These are phyloP conservation scores for Cutaneotrichosporon sp. DNA, from an alignment of 1,284 basidiomycete species.

Conservation along the genomic window DNA sequence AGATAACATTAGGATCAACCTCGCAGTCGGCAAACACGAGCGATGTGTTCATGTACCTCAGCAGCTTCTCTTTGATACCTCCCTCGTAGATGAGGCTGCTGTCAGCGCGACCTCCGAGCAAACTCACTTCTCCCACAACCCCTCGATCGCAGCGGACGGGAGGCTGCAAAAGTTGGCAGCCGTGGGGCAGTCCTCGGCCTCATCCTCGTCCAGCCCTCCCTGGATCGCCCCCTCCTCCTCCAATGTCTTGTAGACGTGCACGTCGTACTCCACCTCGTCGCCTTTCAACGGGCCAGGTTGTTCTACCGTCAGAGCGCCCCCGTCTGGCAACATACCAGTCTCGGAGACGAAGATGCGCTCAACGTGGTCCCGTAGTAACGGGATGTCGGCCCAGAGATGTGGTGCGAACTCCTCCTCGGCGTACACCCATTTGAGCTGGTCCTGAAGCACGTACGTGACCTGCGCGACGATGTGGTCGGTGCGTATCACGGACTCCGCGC, in stretches of 20 bases:
- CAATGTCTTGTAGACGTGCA: constrained; percentile 84
- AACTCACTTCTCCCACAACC: constrained; percentile 69
- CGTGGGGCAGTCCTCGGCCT: constrained; percentile 73
- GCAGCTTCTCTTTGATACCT: constrained; percentile 81
- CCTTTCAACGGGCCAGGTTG: neutral
- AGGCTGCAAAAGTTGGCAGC: constrained; percentile 85
- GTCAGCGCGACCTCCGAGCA: neutral
- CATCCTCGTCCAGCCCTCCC: constrained; percentile 58
- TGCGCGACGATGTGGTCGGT: constrained; percentile 3
- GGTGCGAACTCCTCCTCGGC: constrained; percentile 9
- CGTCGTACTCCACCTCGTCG: constrained; percentile 51
- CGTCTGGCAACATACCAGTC: constrained; percentile 48
- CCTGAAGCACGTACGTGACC: constrained; percentile 11
- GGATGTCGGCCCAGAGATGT: constrained; percentile 55
- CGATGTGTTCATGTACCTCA: constrained; percentile 94
- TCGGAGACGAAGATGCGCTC: constrained; percentile 77
- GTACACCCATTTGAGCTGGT: constrained; percentile 6
- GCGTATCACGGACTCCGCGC: neutral
- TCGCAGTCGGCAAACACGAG: constrained; percentile 83
- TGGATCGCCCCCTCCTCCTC: constrained; percentile 69
- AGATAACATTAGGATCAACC: constrained; percentile 88
- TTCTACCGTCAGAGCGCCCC: constrained; percentile 2
- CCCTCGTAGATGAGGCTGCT: constrained; percentile 81
- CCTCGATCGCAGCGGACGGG: constrained; percentile 78
- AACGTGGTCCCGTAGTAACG: constrained; percentile 70